phyloP scores from a whole-genome alignment of 2,329 filamentous ascomycete species.

The Mycosphaerella sp. region DNA sequence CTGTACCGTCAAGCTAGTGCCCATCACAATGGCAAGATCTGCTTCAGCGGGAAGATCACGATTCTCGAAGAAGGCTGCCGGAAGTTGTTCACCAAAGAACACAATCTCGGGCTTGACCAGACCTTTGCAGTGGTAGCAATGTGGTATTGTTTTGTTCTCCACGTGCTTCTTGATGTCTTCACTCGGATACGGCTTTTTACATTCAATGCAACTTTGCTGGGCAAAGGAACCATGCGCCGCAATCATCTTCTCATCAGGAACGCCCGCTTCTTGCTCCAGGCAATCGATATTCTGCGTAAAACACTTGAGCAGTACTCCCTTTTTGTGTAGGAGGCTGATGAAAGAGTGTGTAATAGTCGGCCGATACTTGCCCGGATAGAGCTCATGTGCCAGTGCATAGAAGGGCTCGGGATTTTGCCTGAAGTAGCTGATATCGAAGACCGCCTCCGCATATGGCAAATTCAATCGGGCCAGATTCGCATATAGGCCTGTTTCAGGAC shows the following conservation, averaged over 20 bases:
- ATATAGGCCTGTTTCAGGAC: slow-evolving; percentile 88
- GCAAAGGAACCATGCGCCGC: slow-evolving; percentile 97
- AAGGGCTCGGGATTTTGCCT: slow-evolving; percentile 77
- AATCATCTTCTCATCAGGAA: slow-evolving; percentile 73
- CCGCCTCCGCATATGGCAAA: slow-evolving; percentile 81
- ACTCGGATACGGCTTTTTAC: slow-evolving; percentile 64
- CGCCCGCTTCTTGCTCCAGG: slow-evolving; percentile 78
- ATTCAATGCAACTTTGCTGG: slow-evolving; percentile 84
- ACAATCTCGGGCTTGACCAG: slow-evolving; percentile 92
- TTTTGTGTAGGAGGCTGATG: slow-evolving; percentile 71
- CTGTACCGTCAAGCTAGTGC: slow-evolving; percentile 79
- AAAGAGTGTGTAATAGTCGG: slow-evolving; percentile 90
- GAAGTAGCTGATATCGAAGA: slow-evolving; percentile 93
- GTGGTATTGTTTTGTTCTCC: slow-evolving; percentile 60
- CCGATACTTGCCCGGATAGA: slow-evolving; percentile 83
- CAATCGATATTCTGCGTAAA: slow-evolving; percentile 99
- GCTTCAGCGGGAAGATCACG: slow-evolving; percentile 53
- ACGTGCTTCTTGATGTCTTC: slow-evolving; percentile 68
- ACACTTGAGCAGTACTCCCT: slow-evolving; percentile 71
- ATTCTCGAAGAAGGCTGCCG: slow-evolving; percentile 58
- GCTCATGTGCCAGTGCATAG: slow-evolving; percentile 83
- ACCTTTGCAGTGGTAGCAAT: slow-evolving; percentile 65
- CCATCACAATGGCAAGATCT: slow-evolving; percentile 78
- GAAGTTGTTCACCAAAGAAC: slow-evolving; percentile 78
- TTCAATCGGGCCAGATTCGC: slow-evolving; percentile 82